Evolutionary conservation across 768 basidiomycete genomes (phyloP).

Genomic region (Omphalotus guepiniiformis): DNA sequence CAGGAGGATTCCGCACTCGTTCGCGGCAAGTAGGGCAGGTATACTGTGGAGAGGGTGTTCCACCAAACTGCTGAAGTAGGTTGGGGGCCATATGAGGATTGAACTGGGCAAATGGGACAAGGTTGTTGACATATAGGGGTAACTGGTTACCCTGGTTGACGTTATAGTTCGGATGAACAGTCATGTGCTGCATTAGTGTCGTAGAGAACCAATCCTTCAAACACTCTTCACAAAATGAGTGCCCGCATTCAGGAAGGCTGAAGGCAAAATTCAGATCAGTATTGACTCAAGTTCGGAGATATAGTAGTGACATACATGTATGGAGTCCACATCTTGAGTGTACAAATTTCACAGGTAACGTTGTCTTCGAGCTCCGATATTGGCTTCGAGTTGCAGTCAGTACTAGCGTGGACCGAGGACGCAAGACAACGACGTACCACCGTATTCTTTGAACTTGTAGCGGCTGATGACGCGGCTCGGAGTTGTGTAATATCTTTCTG

Average conservation of each 20-base stretch:
- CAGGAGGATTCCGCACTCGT: slow-evolving; percentile 42
- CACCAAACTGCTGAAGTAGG: slow-evolving; percentile 14
- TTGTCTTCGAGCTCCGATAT: slow-evolving; percentile 41
- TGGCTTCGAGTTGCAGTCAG: neutral
- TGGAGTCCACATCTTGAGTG: slow-evolving; percentile 59
- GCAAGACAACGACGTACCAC: neutral
- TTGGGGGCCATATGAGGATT: neutral
- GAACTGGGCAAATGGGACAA: neutral
- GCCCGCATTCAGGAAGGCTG: slow-evolving; percentile 65
- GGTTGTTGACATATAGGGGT: slow-evolving; percentile 5
- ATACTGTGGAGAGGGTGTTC: slow-evolving; percentile 42
- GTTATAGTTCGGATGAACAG: slow-evolving; percentile 41
- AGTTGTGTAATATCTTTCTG: neutral
- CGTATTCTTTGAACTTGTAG: neutral
- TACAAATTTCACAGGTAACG: slow-evolving; percentile 63
- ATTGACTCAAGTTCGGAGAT: slow-evolving; percentile 1
- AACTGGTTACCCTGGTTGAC: slow-evolving; percentile 22
- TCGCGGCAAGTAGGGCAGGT: slow-evolving; percentile 68
- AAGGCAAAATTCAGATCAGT: neutral
- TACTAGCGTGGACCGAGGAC: neutral
- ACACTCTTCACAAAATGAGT: slow-evolving; percentile 63
- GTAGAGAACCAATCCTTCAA: slow-evolving; percentile 46
- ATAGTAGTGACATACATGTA: slow-evolving; percentile 44
- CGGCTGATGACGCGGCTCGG: neutral
- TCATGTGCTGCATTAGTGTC: slow-evolving; percentile 44